Conservation (phyloP, 345 rosid species). For the Eucalyptus decipiens region DNA sequence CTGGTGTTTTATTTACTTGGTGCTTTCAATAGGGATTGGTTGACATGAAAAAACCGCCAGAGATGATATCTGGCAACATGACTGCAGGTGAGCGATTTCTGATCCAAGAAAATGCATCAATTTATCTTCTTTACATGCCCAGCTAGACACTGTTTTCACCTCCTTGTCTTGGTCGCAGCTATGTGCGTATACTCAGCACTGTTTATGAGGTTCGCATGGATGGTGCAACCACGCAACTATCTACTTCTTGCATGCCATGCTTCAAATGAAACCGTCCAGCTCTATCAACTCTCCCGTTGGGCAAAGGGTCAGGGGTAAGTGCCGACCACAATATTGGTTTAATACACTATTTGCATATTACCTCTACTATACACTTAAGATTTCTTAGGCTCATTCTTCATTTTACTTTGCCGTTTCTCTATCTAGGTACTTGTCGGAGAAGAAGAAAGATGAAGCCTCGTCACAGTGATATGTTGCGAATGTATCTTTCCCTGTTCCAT, state of each 20-base stretch:
- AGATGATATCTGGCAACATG: constrained; percentile 61
- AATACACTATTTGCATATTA: not conserved
- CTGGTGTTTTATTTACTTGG: not conserved
- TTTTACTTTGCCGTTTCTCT: not conserved
- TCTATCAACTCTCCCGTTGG: constrained; percentile 88
- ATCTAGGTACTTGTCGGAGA: not conserved
- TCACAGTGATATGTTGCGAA: not conserved
- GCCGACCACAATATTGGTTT: not conserved
- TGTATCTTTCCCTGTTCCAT: not conserved
- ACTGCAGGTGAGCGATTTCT: not conserved
- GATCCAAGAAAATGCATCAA: not conserved
- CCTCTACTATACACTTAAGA: not conserved
- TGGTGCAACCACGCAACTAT: not conserved
- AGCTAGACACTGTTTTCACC: not conserved
- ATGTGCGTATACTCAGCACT: not conserved
- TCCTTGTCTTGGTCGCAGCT: not conserved
- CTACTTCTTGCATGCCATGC: constrained; percentile 71
- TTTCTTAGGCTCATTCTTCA: not conserved
- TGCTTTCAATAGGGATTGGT: constrained; percentile 53
- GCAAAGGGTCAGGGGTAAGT: constrained; percentile 63
- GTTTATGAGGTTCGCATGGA: not conserved
- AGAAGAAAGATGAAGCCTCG: not conserved
- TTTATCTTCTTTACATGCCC: not conserved
- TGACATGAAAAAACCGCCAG: constrained; percentile 87
- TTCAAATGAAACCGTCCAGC: constrained; percentile 94